Conservation (phyloP, 331 rosid genomes). For the Prunus yedoensis region DNA sequence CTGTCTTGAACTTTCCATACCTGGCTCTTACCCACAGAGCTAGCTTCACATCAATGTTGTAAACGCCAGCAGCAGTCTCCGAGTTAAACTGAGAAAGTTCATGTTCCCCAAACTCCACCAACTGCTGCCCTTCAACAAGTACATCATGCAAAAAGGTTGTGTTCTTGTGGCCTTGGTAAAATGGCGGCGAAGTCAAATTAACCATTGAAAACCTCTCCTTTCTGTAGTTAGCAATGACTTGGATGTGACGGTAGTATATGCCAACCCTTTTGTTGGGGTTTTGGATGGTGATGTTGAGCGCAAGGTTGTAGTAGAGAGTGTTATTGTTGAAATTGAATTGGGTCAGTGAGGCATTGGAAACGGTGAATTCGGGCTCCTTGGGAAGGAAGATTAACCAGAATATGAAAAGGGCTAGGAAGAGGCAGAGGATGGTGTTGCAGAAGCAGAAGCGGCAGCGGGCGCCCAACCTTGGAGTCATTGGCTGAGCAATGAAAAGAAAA, state of each 20-base stretch:
- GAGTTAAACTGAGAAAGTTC: conserved; percentile 20
- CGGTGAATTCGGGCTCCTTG: conserved; percentile 27
- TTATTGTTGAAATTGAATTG: conserved; percentile 17
- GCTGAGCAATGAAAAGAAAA: not conserved
- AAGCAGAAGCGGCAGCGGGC: conserved; percentile 7
- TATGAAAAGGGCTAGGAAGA: conserved; percentile 22
- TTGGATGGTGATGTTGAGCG: conserved; percentile 24
- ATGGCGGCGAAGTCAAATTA: conserved; percentile 9
- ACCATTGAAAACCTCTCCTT: not conserved
- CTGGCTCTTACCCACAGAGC: conserved; percentile 43
- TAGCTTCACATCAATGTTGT: conserved; percentile 48
- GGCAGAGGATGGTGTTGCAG: not conserved
- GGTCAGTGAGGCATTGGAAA: conserved; percentile 26
- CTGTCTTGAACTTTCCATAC: conserved; percentile 25
- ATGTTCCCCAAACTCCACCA: conserved; percentile 16
- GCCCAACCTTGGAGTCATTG: conserved; percentile 1
- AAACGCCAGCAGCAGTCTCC: conserved; percentile 39
- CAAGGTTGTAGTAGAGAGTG: conserved; percentile 30
- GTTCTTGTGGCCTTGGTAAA: conserved; percentile 48
- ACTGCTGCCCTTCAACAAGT: conserved; percentile 38
- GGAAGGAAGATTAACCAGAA: conserved; percentile 71
- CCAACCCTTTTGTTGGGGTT: conserved; percentile 40
- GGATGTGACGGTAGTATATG: conserved; percentile 8
- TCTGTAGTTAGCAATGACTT: conserved; percentile 1
- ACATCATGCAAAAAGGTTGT: conserved; percentile 33